phyloP scores from a whole-genome alignment of 768 basidiomycete genomes.

The Hygrophorus russula region DNA sequence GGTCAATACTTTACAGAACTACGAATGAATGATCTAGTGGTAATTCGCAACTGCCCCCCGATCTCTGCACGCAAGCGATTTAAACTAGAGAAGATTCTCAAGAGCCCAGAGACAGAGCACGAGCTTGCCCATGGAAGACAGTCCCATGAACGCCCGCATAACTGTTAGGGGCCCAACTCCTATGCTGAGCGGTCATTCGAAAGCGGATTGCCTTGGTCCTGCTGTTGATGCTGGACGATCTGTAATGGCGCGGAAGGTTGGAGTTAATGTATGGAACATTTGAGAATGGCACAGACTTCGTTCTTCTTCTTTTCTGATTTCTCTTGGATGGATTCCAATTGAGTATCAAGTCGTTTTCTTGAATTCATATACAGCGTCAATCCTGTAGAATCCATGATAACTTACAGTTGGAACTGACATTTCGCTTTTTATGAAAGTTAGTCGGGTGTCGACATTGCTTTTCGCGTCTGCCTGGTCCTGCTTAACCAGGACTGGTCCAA shows the following conservation, averaged over 20 bases:
- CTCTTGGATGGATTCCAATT: constrained; percentile 67
- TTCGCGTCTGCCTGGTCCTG: constrained; percentile 87
- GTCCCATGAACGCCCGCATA: no score
- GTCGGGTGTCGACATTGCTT: constrained; percentile 76
- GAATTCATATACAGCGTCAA: background rate
- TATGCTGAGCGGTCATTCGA: no score
- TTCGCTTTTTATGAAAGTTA: constrained; percentile 82
- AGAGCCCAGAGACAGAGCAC: constrained; percentile 57
- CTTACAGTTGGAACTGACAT: constrained; percentile 44
- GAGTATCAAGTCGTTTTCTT: constrained; percentile 66
- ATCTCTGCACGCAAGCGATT: constrained; percentile 74
- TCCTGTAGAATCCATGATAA: background rate
- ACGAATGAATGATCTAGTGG: constrained; percentile 56
- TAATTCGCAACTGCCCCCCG: constrained; percentile 75
- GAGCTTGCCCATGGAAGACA: constrained; percentile 17
- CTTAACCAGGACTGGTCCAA: constrained; percentile 83
- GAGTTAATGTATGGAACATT: no score
- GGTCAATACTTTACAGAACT: constrained; percentile 31
- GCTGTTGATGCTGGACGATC: no score
- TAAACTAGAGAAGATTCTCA: constrained; percentile 52
- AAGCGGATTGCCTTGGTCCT: no score
- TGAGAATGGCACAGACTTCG: constrained; percentile 41
- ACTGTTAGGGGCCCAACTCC: no score
- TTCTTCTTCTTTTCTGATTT: constrained; percentile 74
- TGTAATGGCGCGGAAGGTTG: no score